Percentiles rank a stretch among this genome's conserved stretches.
Evolutionary conservation across 163 green algal genomes (phyloP).

Genomic region (Prototheca cutis): DNA sequence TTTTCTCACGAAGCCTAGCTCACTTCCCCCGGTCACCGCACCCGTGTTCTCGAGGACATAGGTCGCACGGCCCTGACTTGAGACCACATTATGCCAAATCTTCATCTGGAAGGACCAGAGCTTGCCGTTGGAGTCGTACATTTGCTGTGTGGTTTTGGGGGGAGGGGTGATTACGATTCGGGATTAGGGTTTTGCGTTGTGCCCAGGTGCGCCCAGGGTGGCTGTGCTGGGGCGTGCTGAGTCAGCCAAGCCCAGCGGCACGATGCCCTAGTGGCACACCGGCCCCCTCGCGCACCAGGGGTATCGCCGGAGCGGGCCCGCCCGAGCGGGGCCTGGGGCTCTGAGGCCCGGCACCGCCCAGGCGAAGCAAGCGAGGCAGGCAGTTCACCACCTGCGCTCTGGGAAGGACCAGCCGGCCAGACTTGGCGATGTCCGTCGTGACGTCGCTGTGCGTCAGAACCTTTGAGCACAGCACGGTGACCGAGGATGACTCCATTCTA

Average conservation of each 20-base stretch:
- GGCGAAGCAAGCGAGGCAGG: background rate
- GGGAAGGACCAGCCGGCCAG: slow-evolving; percentile 2
- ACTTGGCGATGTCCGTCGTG: slow-evolving; percentile 7
- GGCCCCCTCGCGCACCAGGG: background rate
- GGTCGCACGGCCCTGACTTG: background rate
- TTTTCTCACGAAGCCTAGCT: no score
- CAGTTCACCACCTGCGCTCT: background rate
- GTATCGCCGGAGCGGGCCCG: background rate
- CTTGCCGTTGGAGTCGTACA: background rate
- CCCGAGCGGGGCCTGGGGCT: background rate
- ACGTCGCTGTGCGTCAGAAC: slow-evolving; percentile 1
- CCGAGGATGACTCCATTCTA: no score
- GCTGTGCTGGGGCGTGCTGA: no score
- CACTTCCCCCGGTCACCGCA: background rate
- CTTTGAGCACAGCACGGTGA: slow-evolving; percentile 2
- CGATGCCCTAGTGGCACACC: no score
- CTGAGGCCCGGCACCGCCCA: background rate
- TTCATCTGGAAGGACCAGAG: slow-evolving; percentile 4
- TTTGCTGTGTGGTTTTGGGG: background rate
- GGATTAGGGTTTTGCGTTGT: no score
- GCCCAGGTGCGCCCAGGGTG: no score
- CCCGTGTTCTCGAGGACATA: slow-evolving; percentile 7
- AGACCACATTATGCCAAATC: slow-evolving; percentile 6
- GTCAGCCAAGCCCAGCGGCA: no score
- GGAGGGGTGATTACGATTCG: background rate